Conservation (phyloP, 768 basidiomycete species). For the Phaffia tasmanica region DNA sequence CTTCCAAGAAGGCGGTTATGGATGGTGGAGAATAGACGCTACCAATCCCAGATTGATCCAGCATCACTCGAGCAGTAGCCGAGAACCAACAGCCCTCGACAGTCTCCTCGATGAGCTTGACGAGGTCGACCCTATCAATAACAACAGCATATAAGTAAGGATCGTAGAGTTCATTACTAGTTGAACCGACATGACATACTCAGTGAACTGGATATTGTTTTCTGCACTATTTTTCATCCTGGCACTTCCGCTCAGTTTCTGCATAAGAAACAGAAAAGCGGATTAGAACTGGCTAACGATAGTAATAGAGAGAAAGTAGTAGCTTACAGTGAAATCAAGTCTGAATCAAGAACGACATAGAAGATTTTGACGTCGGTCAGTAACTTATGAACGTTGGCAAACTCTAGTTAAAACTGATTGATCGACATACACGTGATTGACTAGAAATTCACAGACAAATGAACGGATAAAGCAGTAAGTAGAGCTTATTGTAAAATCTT, state of each 20-base stretch:
- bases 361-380: too few relatives aligned
- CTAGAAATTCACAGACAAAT: too few relatives aligned
- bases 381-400: too few relatives aligned
- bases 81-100: constrained; percentile 93
- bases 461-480: too few relatives aligned
- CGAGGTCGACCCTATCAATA: constrained; percentile 34
- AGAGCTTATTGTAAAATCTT: constrained; percentile 43
- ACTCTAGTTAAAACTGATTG: too few relatives aligned
- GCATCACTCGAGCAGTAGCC: constrained; percentile 61
- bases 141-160: background rate
- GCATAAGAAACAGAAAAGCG: background rate
- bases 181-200: constrained; percentile 6
- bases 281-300: background rate
- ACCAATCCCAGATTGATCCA: constrained; percentile 67
- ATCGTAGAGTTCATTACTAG: constrained; percentile 3
- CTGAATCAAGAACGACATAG: too few relatives aligned
- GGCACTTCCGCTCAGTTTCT: constrained; percentile 7
- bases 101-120: constrained; percentile 35
- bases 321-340: too few relatives aligned
- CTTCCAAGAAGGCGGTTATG: constrained; percentile 37
- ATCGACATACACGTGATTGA: too few relatives aligned
- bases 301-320: too few relatives aligned
- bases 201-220: constrained; percentile 58
- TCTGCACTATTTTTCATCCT: background rate
- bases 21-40: constrained; percentile 82